Evolutionary conservation across 768 basidiomycete species (phyloP).

Genomic region (Lanmaoa pseudosensibilis): DNA sequence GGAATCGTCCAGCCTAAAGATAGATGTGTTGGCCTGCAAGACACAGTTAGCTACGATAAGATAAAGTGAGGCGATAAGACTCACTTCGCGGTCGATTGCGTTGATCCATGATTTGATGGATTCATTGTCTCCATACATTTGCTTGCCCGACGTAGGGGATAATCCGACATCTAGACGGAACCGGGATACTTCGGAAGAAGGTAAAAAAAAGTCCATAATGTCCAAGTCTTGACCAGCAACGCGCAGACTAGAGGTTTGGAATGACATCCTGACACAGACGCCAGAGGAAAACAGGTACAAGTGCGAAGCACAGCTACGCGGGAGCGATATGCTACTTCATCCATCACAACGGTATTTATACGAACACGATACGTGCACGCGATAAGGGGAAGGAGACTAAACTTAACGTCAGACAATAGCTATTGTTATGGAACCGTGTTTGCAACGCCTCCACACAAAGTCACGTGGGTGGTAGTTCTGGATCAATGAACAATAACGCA

Average conservation of each 20-base stretch:
- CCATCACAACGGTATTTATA: constrained; percentile 23
- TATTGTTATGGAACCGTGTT: constrained; percentile 21
- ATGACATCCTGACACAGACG: constrained; percentile 20
- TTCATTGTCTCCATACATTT: constrained; percentile 25
- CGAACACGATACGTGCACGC: constrained; percentile 2
- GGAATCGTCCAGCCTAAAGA: constrained; percentile 2
- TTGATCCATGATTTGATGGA: constrained; percentile 31
- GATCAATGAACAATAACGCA: constrained; percentile 28
- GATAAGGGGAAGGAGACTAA: constrained; percentile 7
- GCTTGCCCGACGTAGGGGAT: constrained; percentile 10
- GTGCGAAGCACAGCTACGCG: constrained; percentile 32
- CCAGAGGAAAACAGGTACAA: constrained; percentile 11
- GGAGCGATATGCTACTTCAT: background rate
- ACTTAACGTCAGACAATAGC: constrained; percentile 27
- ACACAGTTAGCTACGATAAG: background rate
- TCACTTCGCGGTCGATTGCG: constrained; percentile 20
- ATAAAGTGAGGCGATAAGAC: constrained; percentile 1
- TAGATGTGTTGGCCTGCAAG: constrained; percentile 16
- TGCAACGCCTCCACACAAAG: background rate
- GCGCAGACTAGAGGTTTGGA: constrained; percentile 17
- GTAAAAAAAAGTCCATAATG: constrained; percentile 11
- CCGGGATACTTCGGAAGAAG: constrained; percentile 11
- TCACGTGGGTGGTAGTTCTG: constrained; percentile 23
- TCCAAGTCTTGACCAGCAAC: constrained; percentile 32
- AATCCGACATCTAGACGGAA: constrained; percentile 3